These are phyloP conservation scores for Entonaema liquescens DNA, from an alignment of 495 filamentous ascomycete genomes.

Conservation along the genomic window DNA sequence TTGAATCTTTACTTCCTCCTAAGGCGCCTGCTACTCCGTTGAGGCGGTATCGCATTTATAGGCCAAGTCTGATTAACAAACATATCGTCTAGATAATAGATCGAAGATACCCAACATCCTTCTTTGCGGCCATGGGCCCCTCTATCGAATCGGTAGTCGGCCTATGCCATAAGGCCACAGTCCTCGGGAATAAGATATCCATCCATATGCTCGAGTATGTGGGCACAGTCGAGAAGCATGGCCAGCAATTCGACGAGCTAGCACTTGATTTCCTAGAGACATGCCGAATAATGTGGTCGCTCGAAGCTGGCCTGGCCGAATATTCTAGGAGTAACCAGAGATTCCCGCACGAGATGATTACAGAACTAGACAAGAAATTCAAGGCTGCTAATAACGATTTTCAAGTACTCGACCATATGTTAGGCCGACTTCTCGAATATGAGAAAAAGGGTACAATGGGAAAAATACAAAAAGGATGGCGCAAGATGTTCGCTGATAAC, in stretches of 20 bases:
- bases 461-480: slow-evolving; percentile 60
- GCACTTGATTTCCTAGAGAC: slow-evolving; percentile 62
- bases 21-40: neutral
- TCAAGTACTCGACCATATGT: slow-evolving; percentile 59
- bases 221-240: slow-evolving; percentile 54
- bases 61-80: neutral
- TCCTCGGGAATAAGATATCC: slow-evolving; percentile 59
- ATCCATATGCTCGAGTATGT: slow-evolving; percentile 66
- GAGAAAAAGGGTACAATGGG: slow-evolving; percentile 58
- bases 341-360: slow-evolving; percentile 56
- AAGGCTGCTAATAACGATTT: slow-evolving; percentile 56
- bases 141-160: slow-evolving; percentile 36
- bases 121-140: slow-evolving; percentile 20
- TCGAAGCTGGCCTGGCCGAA: slow-evolving; percentile 61
- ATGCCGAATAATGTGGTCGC: slow-evolving; percentile 60
- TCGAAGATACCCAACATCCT: neutral
- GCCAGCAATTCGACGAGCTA: slow-evolving; percentile 57
- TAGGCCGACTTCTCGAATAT: slow-evolving; percentile 57
- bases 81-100: neutral
- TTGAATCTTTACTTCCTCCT: neutral
- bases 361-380: slow-evolving; percentile 62
- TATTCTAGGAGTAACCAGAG: slow-evolving; percentile 46
- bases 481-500: slow-evolving; percentile 53
- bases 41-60: too few relatives aligned
- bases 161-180: slow-evolving; percentile 50